Evolutionary conservation across 1,284 basidiomycete genomes (phyloP).

Genomic region (Sporisorium iseilematis-ciliati): DNA sequence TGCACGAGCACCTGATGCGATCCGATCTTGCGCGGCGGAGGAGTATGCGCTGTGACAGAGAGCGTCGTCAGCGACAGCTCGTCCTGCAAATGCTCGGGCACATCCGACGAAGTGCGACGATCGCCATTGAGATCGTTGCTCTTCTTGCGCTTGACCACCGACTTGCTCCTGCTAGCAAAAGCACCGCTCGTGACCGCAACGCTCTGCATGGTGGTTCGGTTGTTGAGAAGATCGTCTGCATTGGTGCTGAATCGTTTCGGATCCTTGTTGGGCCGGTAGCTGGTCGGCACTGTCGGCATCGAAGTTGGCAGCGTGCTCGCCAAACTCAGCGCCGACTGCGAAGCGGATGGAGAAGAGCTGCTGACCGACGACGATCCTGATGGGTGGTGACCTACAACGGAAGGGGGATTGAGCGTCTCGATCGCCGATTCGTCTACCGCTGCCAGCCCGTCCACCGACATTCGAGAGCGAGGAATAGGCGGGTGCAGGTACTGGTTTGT

Average conservation of each 20-base stretch:
- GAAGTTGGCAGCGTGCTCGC: slow-evolving; percentile 44
- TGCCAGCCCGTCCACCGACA: slow-evolving; percentile 31
- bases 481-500: slow-evolving; percentile 60
- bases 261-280: slow-evolving; percentile 58
- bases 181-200: slow-evolving; percentile 61
- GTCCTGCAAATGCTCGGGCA: slow-evolving; percentile 58
- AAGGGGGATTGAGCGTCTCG: slow-evolving; percentile 27
- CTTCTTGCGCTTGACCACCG: slow-evolving; percentile 41
- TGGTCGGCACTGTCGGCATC: slow-evolving; percentile 53
- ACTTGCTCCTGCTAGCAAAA: slow-evolving; percentile 35
- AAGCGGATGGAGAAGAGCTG: slow-evolving; percentile 48
- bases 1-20: slow-evolving; percentile 70
- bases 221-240: slow-evolving; percentile 60
- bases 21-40: slow-evolving; percentile 69
- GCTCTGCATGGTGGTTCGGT: slow-evolving; percentile 66
- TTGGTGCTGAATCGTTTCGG: slow-evolving; percentile 52
- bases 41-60: slow-evolving; percentile 62
- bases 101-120: slow-evolving; percentile 41
- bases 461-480: slow-evolving; percentile 46
- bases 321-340: slow-evolving; percentile 48
- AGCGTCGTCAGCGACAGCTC: slow-evolving; percentile 58
- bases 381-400: slow-evolving; percentile 12
- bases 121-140: slow-evolving; percentile 31
- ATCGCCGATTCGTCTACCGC: slow-evolving; percentile 26
- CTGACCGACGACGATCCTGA: slow-evolving; percentile 29